Percentiles rank a stretch among this genome's conserved stretches.
Evolutionary conservation across 345 rosid genomes (phyloP).

Genomic region (Isatis tinctoria): DNA sequence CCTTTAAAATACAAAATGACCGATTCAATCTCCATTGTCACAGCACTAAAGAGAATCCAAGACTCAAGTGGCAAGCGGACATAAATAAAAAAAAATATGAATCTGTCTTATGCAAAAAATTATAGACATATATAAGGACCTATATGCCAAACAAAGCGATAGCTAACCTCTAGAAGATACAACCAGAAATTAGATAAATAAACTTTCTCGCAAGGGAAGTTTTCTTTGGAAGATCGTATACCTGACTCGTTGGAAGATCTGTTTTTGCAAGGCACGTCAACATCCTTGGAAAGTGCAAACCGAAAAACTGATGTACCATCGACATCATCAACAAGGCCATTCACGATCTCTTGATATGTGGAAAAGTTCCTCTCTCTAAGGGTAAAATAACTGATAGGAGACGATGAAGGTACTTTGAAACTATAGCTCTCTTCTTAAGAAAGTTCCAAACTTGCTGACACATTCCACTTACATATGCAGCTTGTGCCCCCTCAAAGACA

Average conservation of each 20-base stretch:
- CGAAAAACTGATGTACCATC: neutral
- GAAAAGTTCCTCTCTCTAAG: neutral
- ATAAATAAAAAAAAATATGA: neutral
- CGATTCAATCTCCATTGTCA: neutral
- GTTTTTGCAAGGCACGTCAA: slow-evolving; percentile 7
- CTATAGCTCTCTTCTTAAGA: slow-evolving; percentile 2
- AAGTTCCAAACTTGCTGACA: slow-evolving; percentile 3
- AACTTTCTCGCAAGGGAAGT: neutral
- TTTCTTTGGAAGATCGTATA: slow-evolving; percentile 20
- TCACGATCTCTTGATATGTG: slow-evolving; percentile 10
- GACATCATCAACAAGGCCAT: slow-evolving; percentile 3
- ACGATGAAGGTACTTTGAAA: neutral
- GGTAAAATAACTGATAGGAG: slow-evolving; percentile 2
- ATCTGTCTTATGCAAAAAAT: neutral
- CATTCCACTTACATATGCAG: neutral
- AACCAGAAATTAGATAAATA: neutral
- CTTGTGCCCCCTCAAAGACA: neutral
- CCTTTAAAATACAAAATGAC: neutral
- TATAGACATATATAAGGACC: neutral
- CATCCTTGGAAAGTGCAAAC: slow-evolving; percentile 14
- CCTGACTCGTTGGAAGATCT: slow-evolving; percentile 13
- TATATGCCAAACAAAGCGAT: slow-evolving; percentile 16
- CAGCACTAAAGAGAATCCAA: neutral
- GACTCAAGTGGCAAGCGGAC: neutral
- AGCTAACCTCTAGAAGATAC: slow-evolving; percentile 6